These are phyloP conservation scores for Shiraia bambusicola DNA, from an alignment of 2,329 filamentous ascomycete species.

Conservation along the genomic window DNA sequence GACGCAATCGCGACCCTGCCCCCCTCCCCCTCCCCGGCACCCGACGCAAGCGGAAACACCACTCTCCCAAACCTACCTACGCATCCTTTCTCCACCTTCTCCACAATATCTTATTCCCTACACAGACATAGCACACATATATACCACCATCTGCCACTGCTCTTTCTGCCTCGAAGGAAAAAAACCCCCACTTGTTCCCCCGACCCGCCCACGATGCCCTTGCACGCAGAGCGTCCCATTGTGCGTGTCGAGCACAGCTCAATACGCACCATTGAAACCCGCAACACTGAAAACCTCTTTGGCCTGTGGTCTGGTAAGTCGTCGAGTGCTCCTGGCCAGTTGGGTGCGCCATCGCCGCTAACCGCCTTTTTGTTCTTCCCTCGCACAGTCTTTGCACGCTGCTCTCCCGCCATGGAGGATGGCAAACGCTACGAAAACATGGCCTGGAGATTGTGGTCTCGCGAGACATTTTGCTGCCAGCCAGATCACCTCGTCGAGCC, in stretches of 20 bases:
- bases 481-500: constrained; percentile 50
- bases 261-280: constrained; percentile 92
- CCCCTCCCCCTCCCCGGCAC: constrained; percentile 9
- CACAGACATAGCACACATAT: constrained; percentile 38
- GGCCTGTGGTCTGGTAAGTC: constrained; percentile 94
- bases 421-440: constrained; percentile 91
- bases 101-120: constrained; percentile 68
- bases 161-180: constrained; percentile 1
- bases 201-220: constrained; percentile 65
- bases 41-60: constrained; percentile 17
- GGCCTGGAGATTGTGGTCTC: constrained; percentile 90
- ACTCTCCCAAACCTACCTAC: neutral
- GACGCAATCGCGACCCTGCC: constrained; percentile 25
- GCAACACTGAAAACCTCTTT: constrained; percentile 88
- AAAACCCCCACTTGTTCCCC: constrained; percentile 3
- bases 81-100: constrained; percentile 3
- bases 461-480: constrained; percentile 87
- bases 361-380: constrained; percentile 7
- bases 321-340: neutral
- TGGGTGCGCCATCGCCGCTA: constrained; percentile 14
- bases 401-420: constrained; percentile 90
- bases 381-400: constrained; percentile 81
- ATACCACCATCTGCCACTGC: constrained; percentile 1
- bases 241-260: constrained; percentile 88
- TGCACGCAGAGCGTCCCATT: constrained; percentile 79